A percentile compares a stretch with the other conserved stretches of the same genome.
phyloP scores from a whole-genome alignment of 2,329 filamentous ascomycete species.

The Mycogone perniciosa region DNA sequence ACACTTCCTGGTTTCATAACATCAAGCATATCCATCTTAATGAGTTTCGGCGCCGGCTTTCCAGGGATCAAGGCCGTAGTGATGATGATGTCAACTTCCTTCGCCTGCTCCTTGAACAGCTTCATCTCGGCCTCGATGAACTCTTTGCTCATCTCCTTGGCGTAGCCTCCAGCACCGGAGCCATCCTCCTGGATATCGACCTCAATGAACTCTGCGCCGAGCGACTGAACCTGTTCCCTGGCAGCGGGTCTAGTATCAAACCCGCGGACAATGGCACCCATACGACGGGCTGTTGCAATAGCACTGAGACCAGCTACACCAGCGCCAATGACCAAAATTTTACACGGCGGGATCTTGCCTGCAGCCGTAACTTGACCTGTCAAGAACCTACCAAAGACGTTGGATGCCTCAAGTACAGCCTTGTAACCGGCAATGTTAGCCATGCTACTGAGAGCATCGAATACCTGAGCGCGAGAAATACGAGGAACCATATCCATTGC shows the following conservation, averaged over 20 bases:
- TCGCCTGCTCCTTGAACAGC: conserved; percentile 79
- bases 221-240: conserved; percentile 81
- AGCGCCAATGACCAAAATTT: conserved; percentile 83
- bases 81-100: conserved; percentile 86
- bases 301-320: conserved; percentile 85
- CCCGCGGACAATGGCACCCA: conserved; percentile 83
- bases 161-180: conserved; percentile 77
- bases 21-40: conserved; percentile 71
- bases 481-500: conserved; percentile 92
- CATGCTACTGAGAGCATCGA: conserved; percentile 87
- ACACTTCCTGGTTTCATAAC: conserved; percentile 89
- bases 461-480: conserved; percentile 82
- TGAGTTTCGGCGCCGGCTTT: conserved; percentile 73
- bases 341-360: conserved; percentile 83
- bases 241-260: conserved; percentile 89
- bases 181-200: conserved; percentile 82
- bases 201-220: conserved; percentile 85
- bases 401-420: conserved; percentile 81
- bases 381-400: conserved; percentile 80
- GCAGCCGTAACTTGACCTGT: conserved; percentile 88
- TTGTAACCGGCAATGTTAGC: conserved; percentile 94
- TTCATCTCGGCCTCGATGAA: conserved; percentile 93
- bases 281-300: conserved; percentile 76
- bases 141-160: conserved; percentile 90
- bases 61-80: conserved; percentile 90